Percentiles rank a stretch among this genome's conserved stretches.
Evolutionary conservation across 345 rosid genomes (phyloP).

Genomic region (Durio zibethinus): DNA sequence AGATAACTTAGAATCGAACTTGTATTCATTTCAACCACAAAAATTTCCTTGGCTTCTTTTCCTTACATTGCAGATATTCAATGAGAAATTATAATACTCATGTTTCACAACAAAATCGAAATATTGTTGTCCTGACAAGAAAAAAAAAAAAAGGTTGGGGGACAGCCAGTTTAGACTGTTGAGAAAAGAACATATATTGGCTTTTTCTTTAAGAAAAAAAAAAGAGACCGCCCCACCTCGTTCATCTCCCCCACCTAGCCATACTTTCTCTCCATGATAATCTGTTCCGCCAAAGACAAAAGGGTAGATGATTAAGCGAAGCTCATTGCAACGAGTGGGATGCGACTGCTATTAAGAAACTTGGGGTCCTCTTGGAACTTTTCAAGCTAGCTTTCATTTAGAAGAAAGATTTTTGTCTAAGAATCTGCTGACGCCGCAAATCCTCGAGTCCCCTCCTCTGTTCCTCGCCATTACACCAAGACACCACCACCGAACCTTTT

Average conservation of each 20-base stretch:
- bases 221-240: background rate
- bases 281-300: background rate
- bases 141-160: background rate
- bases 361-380: background rate
- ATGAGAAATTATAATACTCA: background rate
- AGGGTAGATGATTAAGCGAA: background rate
- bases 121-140: background rate
- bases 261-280: background rate
- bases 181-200: background rate
- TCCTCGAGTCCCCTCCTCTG: conserved; percentile 9
- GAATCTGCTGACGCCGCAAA: conserved; percentile 21
- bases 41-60: background rate
- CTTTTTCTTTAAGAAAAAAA: background rate
- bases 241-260: background rate
- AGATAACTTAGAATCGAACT: background rate
- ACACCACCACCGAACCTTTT: background rate
- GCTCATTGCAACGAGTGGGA: background rate
- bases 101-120: background rate
- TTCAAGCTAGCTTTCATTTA: background rate
- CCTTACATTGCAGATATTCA: background rate
- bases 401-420: background rate
- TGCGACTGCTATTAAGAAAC: background rate
- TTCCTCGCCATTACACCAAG: background rate
- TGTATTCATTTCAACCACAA: too few species aligned
- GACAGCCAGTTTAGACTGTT: background rate